Evolutionary conservation across 164 flowering plant genomes (phyloP), one percentile per base, ranked within the genome.

Genomic region (Stephania yunnanensis): DNA sequence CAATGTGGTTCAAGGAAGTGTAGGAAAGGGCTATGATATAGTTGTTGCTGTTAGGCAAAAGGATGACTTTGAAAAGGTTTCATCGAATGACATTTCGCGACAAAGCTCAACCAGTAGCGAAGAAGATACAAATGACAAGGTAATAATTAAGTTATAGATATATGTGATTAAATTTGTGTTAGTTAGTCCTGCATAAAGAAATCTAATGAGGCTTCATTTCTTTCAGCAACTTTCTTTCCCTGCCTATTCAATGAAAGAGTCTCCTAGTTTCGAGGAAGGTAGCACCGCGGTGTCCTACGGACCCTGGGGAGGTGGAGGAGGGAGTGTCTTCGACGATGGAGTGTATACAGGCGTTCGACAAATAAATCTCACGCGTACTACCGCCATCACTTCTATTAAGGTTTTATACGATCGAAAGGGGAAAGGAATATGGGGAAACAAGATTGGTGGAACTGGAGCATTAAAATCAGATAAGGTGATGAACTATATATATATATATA

Each of bases 241-340:
- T 13, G 13, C 36, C 7, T 66, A 70, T 58, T 6, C 46, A 48
- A 81, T 64, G 31, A 84, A 78, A 65, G 71, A 75, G 11, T 80
- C 84, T 46, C 68, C 78, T 46, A 79, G 25, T 36, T 36, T 2
- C 1, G 42, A 36, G 25, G 82, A 81, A 31, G 45, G 12, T 5
- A 58, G 63, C 1, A 88, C 87, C 5, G 79, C 77, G 1, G 73
- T 84, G 71, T 80, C 88, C 25, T 87, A 74, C 75, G 97, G 98
- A 79, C 97, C 97, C 0, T 94, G 94, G 93, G 98, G 97, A 25
- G 97, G 98, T 42, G 81, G 17, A 20, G 92, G 97, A 7, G 98
- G 98, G 19, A 77, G 78, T 6, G 36, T 64, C n/a, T 94, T 91
- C 65, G 91, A 94, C 68, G 98, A 94, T 82, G 94, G 95, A 31